These are phyloP conservation scores for Rhodotorula graminis DNA, from an alignment of 768 basidiomycete species.

Conservation along the genomic window DNA sequence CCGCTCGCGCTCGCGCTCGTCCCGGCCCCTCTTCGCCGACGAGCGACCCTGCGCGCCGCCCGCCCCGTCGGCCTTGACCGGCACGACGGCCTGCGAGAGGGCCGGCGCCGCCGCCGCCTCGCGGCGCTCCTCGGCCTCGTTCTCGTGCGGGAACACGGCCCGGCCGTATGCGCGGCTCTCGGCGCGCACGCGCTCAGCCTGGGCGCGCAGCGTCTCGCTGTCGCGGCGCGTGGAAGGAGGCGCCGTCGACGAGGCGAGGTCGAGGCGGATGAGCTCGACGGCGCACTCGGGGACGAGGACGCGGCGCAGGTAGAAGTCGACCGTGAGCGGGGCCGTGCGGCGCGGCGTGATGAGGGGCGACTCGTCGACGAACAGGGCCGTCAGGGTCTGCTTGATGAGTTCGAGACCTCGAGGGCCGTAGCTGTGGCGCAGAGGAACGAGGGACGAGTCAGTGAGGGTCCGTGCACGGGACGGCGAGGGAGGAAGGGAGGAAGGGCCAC, in stretches of 20 bases:
- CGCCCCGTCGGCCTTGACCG: neutral
- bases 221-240: constrained; percentile 46
- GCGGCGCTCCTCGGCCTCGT: neutral
- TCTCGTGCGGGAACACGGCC: constrained; percentile 68
- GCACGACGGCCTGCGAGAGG: neutral
- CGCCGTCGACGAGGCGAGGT: constrained; percentile 47
- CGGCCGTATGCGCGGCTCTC: constrained; percentile 79
- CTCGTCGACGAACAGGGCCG: constrained; percentile 58
- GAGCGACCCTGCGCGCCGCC: neutral
- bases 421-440: constrained; percentile 49
- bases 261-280: constrained; percentile 72
- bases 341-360: constrained; percentile 55
- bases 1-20: neutral
- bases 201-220: constrained; percentile 37
- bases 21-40: neutral
- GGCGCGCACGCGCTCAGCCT: constrained; percentile 60
- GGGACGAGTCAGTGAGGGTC: neutral
- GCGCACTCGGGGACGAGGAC: constrained; percentile 88
- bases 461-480: neutral
- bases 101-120: neutral
- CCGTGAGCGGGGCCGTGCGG: constrained; percentile 55
- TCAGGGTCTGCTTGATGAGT: constrained; percentile 71
- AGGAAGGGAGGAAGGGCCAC: neutral
- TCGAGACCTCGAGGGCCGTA: constrained; percentile 81
- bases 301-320: constrained; percentile 71